phyloP scores from a whole-genome alignment of 1,284 basidiomycete genomes.

The Ustilago bromivora region DNA sequence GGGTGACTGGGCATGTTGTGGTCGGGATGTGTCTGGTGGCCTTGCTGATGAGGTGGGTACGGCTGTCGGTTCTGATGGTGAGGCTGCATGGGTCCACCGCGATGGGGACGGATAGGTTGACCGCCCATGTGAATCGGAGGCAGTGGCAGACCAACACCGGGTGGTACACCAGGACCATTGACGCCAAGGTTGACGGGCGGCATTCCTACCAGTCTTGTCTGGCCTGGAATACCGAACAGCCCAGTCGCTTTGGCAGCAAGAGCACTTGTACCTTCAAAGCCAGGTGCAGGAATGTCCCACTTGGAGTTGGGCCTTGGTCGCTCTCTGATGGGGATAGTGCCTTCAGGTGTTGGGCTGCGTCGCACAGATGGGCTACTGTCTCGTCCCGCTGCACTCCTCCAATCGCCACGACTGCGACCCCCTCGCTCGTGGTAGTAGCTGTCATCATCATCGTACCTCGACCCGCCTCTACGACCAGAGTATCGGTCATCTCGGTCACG shows the following conservation, averaged over 20 bases:
- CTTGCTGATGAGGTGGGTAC: constrained; percentile 20
- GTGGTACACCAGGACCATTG: constrained; percentile 46
- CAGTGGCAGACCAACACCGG: constrained; percentile 70
- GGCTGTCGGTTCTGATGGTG: constrained; percentile 27
- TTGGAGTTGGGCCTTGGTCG: constrained; percentile 86
- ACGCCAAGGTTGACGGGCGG: constrained; percentile 48
- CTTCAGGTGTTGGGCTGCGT: constrained; percentile 90
- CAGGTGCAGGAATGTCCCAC: constrained; percentile 95
- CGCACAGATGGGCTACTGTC: constrained; percentile 77
- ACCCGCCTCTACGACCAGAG: constrained; percentile 31
- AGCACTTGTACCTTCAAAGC: constrained; percentile 93
- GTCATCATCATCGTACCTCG: constrained; percentile 47
- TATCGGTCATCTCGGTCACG: constrained; percentile 44
- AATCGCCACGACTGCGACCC: constrained; percentile 71
- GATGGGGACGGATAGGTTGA: constrained; percentile 35
- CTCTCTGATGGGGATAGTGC: constrained; percentile 83
- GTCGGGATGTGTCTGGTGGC: constrained; percentile 12
- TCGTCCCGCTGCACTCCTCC: constrained; percentile 45
- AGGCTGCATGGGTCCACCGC: constrained; percentile 26
- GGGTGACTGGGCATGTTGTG: constrained; percentile 9
- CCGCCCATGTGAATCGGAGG: constrained; percentile 77
- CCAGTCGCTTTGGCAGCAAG: constrained; percentile 98
- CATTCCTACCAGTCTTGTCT: constrained; percentile 80
- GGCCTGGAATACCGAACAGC: constrained; percentile 90
- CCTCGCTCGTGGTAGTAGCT: constrained; percentile 68